Conservation (phyloP, 306 rosid genomes). For the Amphicarpaea edgeworthii region DNA sequence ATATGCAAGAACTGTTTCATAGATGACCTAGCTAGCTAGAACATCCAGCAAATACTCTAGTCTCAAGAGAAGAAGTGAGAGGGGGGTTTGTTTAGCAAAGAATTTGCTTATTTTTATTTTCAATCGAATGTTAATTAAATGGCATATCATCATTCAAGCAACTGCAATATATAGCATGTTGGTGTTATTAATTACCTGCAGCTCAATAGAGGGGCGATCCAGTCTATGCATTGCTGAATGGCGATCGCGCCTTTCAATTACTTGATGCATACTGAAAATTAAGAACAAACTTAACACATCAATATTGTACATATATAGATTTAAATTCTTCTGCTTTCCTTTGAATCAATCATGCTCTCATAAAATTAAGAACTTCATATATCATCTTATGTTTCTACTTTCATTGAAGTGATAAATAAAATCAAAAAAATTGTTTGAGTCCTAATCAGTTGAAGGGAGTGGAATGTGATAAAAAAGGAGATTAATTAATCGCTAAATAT, state of each 20-base stretch:
- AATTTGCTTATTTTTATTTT: background rate
- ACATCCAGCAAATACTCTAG: too few relatives aligned
- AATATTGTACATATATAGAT: background rate
- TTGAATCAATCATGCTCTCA: background rate
- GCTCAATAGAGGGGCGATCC: conserved; percentile 24
- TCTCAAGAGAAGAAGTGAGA: too few relatives aligned
- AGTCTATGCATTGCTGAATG: conserved; percentile 32
- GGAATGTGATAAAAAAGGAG: background rate
- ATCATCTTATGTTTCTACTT: background rate
- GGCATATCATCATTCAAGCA: conserved; percentile 1
- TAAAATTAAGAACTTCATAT: conserved; percentile 26
- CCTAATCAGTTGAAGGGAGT: conserved; percentile 4
- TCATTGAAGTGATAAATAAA: background rate
- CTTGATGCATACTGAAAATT: conserved; percentile 47
- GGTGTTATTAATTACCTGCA: conserved; percentile 37
- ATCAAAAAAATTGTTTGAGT: background rate
- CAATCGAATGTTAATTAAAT: background rate
- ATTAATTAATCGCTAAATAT: background rate
- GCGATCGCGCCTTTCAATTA: conserved; percentile 45
- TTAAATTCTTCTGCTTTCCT: background rate
- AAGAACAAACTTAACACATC: too few relatives aligned
- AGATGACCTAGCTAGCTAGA: too few relatives aligned
- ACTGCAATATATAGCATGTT: background rate
- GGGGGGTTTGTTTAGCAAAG: background rate
- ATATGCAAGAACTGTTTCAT: background rate